Base-by-base conservation (phyloP, 2,329 filamentous ascomycete species). In the Celoporthe dispersa region DNA sequence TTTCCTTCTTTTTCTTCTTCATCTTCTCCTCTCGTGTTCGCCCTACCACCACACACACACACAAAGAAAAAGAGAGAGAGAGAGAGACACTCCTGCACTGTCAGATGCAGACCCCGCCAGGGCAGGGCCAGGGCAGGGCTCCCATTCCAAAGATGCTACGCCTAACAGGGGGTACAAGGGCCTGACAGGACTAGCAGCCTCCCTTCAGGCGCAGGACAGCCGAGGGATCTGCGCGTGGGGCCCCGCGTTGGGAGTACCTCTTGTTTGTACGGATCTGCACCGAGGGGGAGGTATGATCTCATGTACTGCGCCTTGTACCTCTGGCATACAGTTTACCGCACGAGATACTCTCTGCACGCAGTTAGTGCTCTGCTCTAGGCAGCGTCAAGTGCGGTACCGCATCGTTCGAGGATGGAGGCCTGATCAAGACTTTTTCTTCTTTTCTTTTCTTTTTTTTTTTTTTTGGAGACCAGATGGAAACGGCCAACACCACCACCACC, bases 201-300 rank as follows among this genome's bases (percentile, higher is more conserved):
- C 12, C 2, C 1, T 11, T 3, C 25, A 31, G 31, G 60, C 31
- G 44, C 35, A 12, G 12, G n/a, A 9, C 16, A 25, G 59, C 33
- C 59, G 59, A 37, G 59, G 44, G 37, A 62, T 25, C 22, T 31
- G 41, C 66, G 63, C 33, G 53, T 68, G 67, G 67, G 60, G 60
- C 67, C 67, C 67, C 67, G 64, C 63, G 35, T 68, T 62, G 28
- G 25, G 25, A 2, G 63, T 65, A 65, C 44, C 63, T 53, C 1
- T 31, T 65, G 63, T 53, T 65, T 65, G 44, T 22, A n/a, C 63
- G 31, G 51, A 22, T 53, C 35, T 51, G 22, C 28, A 51, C 63
- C 61, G 25, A 57, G 14, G 9, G 51, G 51, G 22, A 3, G n/a
- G 2, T 2, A 28, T 55, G 51, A 55, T 16, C 51, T 28, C 51